Evolutionary conservation across 2,329 filamentous ascomycete species (phyloP), one percentile per base, ranked within the genome.

Genomic region (Beauveria brongniartii): DNA sequence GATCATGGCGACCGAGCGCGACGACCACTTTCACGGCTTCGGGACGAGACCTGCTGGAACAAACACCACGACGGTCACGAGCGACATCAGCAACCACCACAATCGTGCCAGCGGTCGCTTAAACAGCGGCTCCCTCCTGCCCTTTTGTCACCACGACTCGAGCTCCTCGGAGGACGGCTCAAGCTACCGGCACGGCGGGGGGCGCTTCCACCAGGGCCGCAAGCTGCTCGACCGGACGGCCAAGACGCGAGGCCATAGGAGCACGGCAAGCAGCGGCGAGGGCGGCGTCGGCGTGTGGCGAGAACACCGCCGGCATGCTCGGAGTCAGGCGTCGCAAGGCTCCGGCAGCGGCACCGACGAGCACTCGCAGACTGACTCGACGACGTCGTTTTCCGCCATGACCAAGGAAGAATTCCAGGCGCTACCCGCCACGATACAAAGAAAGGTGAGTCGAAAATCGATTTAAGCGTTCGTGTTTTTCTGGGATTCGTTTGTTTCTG

Each of bases 391-490:
- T 41, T 43, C 55, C 18, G 41, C 55, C 50, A 59, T 63, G 59
- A 63, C 54, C 22, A 63, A 51, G n/a, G 61, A 63, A 34, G 64
- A 65, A 30, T 66, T 64, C 20, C 57, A 61, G 20, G 59, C 62
- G 24, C 48, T 66, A 9, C 65, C 65, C 10, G 55, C 57, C 9
- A 65, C 65, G 5, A 65, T 66, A 58, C 64, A 63, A 51, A 64
- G 65, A 60, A 66, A 66, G 63, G 65, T 66, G 62, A 60, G 64
- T 30, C 5, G 5, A 9, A n/a, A 16, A 14, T 37, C 6, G 34
- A 37, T 37, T 22, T 37, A 2, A 16, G 34, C n/a, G 6, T 37
- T 37, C n/a, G 7, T 28, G 18, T 24, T 41, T 41, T 30, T 28
- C 28, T 56, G 24, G 46, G 28, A 40, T 10, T 59, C 50, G 14